Base-by-base conservation (phyloP, 306 rosid species). In the Ceratonia siliqua region DNA sequence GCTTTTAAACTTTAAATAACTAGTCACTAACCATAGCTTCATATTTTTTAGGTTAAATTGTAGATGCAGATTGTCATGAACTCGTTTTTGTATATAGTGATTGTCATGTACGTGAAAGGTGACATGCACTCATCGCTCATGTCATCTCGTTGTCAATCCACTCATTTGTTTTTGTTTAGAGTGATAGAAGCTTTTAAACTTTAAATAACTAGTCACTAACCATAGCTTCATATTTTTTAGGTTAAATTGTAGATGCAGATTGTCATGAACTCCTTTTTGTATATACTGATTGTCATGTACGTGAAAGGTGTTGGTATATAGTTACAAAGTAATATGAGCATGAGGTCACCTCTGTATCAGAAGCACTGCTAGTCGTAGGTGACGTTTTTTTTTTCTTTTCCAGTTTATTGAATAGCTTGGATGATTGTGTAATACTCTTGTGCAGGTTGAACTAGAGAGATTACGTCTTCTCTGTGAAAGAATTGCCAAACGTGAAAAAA, bases 391-490 rank as follows among this genome's bases (percentile, higher is more conserved):
- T 41, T 57, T 57, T 15, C n/a, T 3, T 18, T n/a, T n/a, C n/a
- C n/a, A 0, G 48, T 30, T 77, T 32, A 43, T 67, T 63, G 22
- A 70, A 58, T 59, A 55, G 42, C 68, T 43, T 32, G 35, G 48
- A 57, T 68, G 76, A 58, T 30, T 71, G 30, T 56, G 57, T 68
- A 1, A 41, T 87, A 68, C 66, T 73, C 38, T 78, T 82, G 48
- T 82, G 73, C 88, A 95, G 99, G 99, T 92, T 75, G 98, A 95
- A 69, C 81, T 95, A 62, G 99, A 95, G 89, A 92, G 91, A 82
- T 75, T 95, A 61, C 98, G 99, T 18, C 92, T 95, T 74, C 94
- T 95, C 27, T 95, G 99, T 21, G 99, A 95, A 73, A 90, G 99
- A 82, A 90, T 95, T 73, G 88, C 92, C 81, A 95, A 84, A 83